Evolutionary conservation across 768 basidiomycete genomes (phyloP).

Genomic region (Collybia sp.): DNA sequence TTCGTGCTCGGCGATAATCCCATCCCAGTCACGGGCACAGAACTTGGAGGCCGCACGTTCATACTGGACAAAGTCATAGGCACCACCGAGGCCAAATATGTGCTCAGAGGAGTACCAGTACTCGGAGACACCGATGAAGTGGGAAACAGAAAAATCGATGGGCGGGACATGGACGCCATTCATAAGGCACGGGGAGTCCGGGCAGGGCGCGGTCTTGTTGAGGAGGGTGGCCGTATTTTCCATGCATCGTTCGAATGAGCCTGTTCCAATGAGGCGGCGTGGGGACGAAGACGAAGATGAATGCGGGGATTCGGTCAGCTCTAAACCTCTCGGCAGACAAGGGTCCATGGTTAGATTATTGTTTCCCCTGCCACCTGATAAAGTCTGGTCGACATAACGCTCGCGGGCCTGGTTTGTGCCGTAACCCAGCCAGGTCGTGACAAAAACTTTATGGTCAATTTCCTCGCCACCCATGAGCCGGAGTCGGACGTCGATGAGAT

Average conservation of each 20-base stretch:
- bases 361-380: conserved; percentile 38
- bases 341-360: conserved; percentile 64
- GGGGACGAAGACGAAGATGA: conserved; percentile 39
- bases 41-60: conserved; percentile 88
- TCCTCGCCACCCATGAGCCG: conserved; percentile 81
- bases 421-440: conserved; percentile 98
- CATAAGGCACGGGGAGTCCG: conserved; percentile 85
- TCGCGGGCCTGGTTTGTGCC: conserved; percentile 97
- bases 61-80: conserved; percentile 95
- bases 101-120: conserved; percentile 99
- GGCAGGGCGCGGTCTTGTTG: conserved; percentile 81
- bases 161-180: conserved; percentile 91
- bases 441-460: conserved; percentile 90
- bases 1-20: conserved; percentile 68
- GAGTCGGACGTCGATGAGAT: conserved; percentile 76
- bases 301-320: conserved; percentile 53
- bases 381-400: conserved; percentile 74
- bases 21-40: conserved; percentile 76
- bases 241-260: conserved; percentile 86
- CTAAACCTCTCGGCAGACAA: conserved; percentile 79
- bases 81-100: conserved; percentile 89
- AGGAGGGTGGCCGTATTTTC: conserved; percentile 68
- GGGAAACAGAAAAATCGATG: conserved; percentile 90
- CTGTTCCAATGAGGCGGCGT: conserved; percentile 76
- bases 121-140: conserved; percentile 96